Evolutionary conservation across 495 filamentous ascomycete species (phyloP), one percentile per base, ranked within the genome.

Genomic region (Xylaria intraflava): DNA sequence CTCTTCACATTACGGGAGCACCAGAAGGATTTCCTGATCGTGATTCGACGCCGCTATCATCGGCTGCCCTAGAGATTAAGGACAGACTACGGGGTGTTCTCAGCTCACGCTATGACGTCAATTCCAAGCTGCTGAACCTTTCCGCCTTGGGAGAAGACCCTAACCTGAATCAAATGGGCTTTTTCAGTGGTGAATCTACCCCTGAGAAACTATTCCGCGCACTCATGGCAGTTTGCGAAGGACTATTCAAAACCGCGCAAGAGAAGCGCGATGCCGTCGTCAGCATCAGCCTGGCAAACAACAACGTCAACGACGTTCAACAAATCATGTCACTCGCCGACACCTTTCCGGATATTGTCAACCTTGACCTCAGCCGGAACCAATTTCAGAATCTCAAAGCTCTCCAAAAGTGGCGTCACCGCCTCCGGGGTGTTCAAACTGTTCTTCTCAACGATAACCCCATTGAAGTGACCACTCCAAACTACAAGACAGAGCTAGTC

Each of bases 131-230:
- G 1, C 78, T 97, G 24, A 80, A 95, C 60, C 79, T 97, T 0
- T 90, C 87, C 12, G 78, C 79, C 7, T 78, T 96, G 7, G 83
- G 76, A 24, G 69, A 73, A 30, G 92, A 97, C 60, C 67, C 78
- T 0, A 78, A 80, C 46, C 74, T 96, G 2, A 65, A 75, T 30
- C 72, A 78, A 20, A 83, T 88, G 73, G 88, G 89, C 20, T 83
- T 90, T 31, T 95, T 96, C 69, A 76, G 81, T 53, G 77, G 72
- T 41, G 78, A 74, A 24, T 80, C 83, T 2, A 84, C 81, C n/a
- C 82, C 86, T 24, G 82, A 84, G 43, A 97, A 96, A 64, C 84
- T 96, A 53, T 96, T 96, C 70, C 86, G 86, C 33, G 91, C 85
- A 2, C 73, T 96, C 27, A 90, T 96, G 85, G 83, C 81, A 50